A percentile compares a stretch with the other conserved stretches of the same genome.
Evolutionary conservation across 2,329 filamentous ascomycete genomes (phyloP).

Genomic region (Phialophora verrucosa): DNA sequence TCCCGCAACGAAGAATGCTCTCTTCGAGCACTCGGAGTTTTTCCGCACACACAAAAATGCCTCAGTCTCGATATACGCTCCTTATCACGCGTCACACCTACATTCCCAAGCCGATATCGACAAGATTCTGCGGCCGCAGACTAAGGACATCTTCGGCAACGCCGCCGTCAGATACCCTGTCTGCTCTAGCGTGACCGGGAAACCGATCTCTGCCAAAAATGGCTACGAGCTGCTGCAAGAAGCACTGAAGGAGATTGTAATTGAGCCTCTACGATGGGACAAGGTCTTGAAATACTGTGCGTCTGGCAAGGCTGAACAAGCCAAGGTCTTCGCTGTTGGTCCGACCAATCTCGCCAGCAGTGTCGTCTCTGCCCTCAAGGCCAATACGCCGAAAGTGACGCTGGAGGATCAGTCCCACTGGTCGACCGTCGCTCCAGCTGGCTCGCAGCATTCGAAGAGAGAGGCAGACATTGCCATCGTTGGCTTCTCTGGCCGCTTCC

Average conservation of each 20-base stretch:
- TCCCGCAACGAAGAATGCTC: slow-evolving; percentile 58
- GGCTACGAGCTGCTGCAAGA: slow-evolving; percentile 44
- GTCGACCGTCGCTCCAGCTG: slow-evolving; percentile 41
- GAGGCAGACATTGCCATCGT: slow-evolving; percentile 81
- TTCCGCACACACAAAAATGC: slow-evolving; percentile 58
- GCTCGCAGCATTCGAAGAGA: slow-evolving; percentile 50
- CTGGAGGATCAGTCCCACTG: slow-evolving; percentile 50
- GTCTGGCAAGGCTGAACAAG: slow-evolving; percentile 36
- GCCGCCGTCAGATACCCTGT: slow-evolving; percentile 46
- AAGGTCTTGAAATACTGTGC: slow-evolving; percentile 44
- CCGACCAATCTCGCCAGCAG: slow-evolving; percentile 61
- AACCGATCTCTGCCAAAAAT: slow-evolving; percentile 41
- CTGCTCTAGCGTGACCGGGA: slow-evolving; percentile 48
- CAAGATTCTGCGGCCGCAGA: slow-evolving; percentile 53
- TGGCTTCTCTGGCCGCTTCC: slow-evolving; percentile 79
- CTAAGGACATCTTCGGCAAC: slow-evolving; percentile 41
- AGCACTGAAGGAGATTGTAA: slow-evolving; percentile 48
- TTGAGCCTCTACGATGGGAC: slow-evolving; percentile 50
- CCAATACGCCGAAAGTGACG: slow-evolving; percentile 39
- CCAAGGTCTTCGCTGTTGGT: slow-evolving; percentile 56
- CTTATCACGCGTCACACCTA: slow-evolving; percentile 65
- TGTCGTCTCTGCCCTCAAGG: slow-evolving; percentile 60
- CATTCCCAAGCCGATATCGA: slow-evolving; percentile 58
- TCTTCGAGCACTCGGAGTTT: slow-evolving; percentile 56
- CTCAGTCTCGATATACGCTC: slow-evolving; percentile 62